Conservation (phyloP, 441 rosid species). For the Biscutella laevigata region DNA sequence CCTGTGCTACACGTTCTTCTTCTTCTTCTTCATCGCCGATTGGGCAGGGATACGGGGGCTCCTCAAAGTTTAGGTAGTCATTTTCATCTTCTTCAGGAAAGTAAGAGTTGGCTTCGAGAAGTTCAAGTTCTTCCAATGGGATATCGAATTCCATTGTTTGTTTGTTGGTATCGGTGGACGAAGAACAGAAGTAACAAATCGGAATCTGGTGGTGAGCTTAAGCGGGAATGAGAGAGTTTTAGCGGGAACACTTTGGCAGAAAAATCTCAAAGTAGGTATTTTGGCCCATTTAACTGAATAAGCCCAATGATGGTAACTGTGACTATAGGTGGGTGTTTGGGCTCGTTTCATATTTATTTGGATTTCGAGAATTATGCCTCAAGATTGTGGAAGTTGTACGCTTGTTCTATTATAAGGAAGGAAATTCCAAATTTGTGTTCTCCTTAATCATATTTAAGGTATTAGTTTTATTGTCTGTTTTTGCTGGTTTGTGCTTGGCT, state of each 20-base stretch:
- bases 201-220: constrained; percentile 15
- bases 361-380: too few relatives aligned
- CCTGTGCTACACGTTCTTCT: constrained; percentile 6
- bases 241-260: constrained; percentile 15
- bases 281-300: too few relatives aligned
- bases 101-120: constrained; percentile 65
- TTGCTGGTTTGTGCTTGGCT: too few relatives aligned
- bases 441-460: too few relatives aligned
- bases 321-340: too few relatives aligned
- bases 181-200: neutral
- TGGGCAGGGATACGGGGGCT: constrained; percentile 26
- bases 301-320: too few relatives aligned
- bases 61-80: constrained; percentile 33
- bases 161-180: neutral
- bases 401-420: too few relatives aligned
- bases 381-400: too few relatives aligned
- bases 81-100: constrained; percentile 33
- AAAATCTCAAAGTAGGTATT: neutral
- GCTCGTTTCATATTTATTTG: too few relatives aligned
- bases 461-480: too few relatives aligned
- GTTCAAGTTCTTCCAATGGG: constrained; percentile 84
- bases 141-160: constrained; percentile 48
- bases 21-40: constrained; percentile 21
- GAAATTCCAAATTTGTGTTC: too few relatives aligned
- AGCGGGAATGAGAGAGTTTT: constrained; percentile 18